phyloP scores from a whole-genome alignment of 176 grass and related monocot genomes.

The Aegilops speltoides region DNA sequence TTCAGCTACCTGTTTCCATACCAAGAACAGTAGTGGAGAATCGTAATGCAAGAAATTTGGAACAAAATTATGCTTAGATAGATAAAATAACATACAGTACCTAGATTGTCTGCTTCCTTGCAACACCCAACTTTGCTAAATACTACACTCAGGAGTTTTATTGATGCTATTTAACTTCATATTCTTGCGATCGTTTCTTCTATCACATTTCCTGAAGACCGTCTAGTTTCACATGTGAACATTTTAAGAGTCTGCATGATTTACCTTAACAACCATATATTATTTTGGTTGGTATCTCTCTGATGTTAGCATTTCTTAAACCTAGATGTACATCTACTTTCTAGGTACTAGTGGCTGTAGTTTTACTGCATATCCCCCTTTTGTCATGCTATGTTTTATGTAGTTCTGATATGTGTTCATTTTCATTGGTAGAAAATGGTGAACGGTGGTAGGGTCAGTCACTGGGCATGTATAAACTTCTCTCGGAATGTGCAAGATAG shows the following conservation, averaged over 20 bases:
- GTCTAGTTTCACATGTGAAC: not conserved
- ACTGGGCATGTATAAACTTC: conserved; percentile 82
- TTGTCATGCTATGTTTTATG: not conserved
- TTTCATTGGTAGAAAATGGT: conserved; percentile 74
- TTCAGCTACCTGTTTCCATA: not conserved
- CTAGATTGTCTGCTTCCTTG: not conserved
- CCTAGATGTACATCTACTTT: not conserved
- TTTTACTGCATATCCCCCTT: not conserved
- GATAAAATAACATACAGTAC: not conserved
- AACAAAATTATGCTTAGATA: not conserved
- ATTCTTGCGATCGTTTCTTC: not conserved
- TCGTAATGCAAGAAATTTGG: not conserved
- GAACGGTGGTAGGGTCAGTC: conserved; percentile 69
- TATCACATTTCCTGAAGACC: not conserved
- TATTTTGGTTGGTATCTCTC: not conserved
- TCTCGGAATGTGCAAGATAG: conserved; percentile 75
- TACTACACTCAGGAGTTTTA: not conserved
- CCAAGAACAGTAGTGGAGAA: not conserved
- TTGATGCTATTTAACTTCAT: not conserved
- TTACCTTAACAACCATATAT: not conserved
- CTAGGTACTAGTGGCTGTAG: not conserved
- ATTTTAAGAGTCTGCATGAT: conserved; percentile 1
- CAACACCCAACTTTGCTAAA: not conserved
- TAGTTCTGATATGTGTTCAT: conserved; percentile 33
- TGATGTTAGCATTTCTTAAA: not conserved